phyloP scores from a whole-genome alignment of 225 moss, liverwort and hornwort species.

The Sphagnum contortum region DNA sequence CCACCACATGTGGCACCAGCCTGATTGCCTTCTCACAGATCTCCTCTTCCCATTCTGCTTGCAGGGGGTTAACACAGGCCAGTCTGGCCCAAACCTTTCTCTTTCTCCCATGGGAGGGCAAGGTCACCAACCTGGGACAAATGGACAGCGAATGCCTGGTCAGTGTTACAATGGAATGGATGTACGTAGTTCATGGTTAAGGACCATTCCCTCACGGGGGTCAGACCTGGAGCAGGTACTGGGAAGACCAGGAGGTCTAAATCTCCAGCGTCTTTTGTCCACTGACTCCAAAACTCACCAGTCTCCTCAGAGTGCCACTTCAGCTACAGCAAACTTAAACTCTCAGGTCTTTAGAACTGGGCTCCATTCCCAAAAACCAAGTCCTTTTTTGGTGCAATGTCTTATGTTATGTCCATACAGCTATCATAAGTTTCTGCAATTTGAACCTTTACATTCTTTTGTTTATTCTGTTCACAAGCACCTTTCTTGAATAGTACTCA shows the following conservation, averaged over 20 bases:
- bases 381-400: too few species aligned
- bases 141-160: constrained; percentile 31
- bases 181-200: constrained; percentile 60
- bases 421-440: too few species aligned
- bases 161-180: constrained; percentile 65
- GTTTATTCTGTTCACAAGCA: too few species aligned
- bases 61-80: constrained; percentile 52
- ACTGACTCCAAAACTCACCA: constrained; percentile 37
- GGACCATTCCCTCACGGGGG: constrained; percentile 41
- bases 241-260: constrained; percentile 40
- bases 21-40: too few species aligned
- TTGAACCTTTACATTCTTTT: too few species aligned
- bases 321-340: constrained; percentile 44
- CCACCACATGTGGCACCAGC: too few species aligned
- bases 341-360: constrained; percentile 33
- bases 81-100: constrained; percentile 75
- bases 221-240: constrained; percentile 51
- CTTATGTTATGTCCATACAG: too few species aligned
- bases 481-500: too few species aligned
- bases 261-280: constrained; percentile 63
- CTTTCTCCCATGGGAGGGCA: constrained; percentile 57
- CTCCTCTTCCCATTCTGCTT: constrained; percentile 4
- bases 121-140: constrained; percentile 39
- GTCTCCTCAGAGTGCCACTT: constrained; percentile 15
- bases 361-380: too few species aligned